phyloP scores from a whole-genome alignment of 768 basidiomycete genomes.

The Tulasnella sp. region DNA sequence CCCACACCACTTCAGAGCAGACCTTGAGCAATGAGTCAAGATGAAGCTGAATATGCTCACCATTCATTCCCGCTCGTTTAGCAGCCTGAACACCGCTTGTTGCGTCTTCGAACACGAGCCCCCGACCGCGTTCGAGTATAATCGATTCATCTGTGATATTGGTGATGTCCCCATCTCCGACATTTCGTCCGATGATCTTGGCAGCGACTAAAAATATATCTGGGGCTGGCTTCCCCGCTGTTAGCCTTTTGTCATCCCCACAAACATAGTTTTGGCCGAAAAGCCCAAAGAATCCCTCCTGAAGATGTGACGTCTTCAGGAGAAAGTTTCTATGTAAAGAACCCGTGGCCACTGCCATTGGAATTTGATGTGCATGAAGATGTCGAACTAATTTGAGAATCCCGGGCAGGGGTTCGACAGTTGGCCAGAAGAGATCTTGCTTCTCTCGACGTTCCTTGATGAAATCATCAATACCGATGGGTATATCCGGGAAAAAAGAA shows the following conservation, averaged over 20 bases:
- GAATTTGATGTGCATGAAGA: slow-evolving; percentile 50
- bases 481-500: slow-evolving; percentile 62
- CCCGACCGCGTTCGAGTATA: slow-evolving; percentile 39
- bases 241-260: slow-evolving; percentile 42
- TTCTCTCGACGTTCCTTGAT: slow-evolving; percentile 39
- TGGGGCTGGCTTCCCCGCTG: slow-evolving; percentile 59
- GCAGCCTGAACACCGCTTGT: slow-evolving; percentile 66
- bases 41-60: slow-evolving; percentile 30
- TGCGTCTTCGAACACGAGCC: slow-evolving; percentile 75
- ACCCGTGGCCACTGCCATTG: slow-evolving; percentile 73
- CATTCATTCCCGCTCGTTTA: slow-evolving; percentile 75
- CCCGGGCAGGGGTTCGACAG: slow-evolving; percentile 61
- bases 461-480: slow-evolving; percentile 49
- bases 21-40: background rate
- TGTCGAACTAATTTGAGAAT: slow-evolving; percentile 54
- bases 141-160: slow-evolving; percentile 28
- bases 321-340: slow-evolving; percentile 51
- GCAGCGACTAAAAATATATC: slow-evolving; percentile 74
- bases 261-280: slow-evolving; percentile 60
- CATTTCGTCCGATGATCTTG: slow-evolving; percentile 40
- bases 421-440: slow-evolving; percentile 57
- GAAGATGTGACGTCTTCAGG: slow-evolving; percentile 53
- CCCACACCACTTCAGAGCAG: slow-evolving; percentile 54
- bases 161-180: slow-evolving; percentile 36
- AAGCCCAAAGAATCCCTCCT: slow-evolving; percentile 37